A percentile compares a stretch with the other conserved stretches of the same genome.
Evolutionary conservation across 352 stramenopile genomes (phyloP).

Genomic region (Phytophthora foliorum): DNA sequence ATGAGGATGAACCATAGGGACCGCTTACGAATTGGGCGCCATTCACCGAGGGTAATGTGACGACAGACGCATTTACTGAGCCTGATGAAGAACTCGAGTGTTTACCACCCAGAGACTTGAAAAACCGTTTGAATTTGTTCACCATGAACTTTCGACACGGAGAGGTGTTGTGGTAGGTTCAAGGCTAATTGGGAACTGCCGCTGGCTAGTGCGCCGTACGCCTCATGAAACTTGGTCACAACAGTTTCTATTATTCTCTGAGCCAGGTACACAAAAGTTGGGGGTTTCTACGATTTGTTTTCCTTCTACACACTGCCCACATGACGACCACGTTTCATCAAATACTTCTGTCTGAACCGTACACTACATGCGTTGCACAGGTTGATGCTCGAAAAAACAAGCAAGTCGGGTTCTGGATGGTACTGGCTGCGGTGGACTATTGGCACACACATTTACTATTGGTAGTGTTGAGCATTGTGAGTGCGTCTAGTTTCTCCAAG

Average conservation of each 20-base stretch:
- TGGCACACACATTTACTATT: no score
- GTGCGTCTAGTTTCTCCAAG: no score
- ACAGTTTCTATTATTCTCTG: constrained; percentile 1
- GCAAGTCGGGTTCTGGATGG: background rate
- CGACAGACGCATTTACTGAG: constrained; percentile 4
- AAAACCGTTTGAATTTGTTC: constrained; percentile 64
- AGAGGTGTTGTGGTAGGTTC: constrained; percentile 10
- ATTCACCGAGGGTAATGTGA: constrained; percentile 17
- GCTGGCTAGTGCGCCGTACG: background rate
- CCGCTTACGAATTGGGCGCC: constrained; percentile 37
- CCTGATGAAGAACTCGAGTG: constrained; percentile 31
- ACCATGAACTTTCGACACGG: constrained; percentile 38
- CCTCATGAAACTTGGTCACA: background rate
- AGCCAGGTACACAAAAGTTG: background rate
- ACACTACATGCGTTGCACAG: background rate
- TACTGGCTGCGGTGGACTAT: background rate
- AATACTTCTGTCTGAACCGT: background rate
- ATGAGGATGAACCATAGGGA: constrained; percentile 48
- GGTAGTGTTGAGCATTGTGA: no score
- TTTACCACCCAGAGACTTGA: constrained; percentile 57
- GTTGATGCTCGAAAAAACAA: background rate
- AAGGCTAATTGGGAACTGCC: constrained; percentile 29
- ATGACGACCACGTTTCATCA: background rate
- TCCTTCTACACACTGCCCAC: background rate
- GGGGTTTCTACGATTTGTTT: background rate